phyloP scores from a whole-genome alignment of 768 basidiomycete species.

The Tylopilus rubrobrunneus region DNA sequence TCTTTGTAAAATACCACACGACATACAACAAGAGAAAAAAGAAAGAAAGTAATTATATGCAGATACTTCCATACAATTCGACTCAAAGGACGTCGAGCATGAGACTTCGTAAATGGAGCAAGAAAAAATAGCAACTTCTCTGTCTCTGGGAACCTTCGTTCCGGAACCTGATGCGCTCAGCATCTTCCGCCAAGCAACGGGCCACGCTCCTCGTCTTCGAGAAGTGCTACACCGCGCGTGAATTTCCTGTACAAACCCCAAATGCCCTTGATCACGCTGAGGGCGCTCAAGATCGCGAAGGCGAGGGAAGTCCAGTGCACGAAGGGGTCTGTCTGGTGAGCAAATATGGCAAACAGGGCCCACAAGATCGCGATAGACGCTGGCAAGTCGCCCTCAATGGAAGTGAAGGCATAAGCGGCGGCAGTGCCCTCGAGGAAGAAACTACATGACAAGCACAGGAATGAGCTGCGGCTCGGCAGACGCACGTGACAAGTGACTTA shows the following conservation, averaged over 20 bases:
- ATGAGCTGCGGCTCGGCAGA: conserved; percentile 1
- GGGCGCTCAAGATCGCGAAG: conserved; percentile 78
- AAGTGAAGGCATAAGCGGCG: conserved; percentile 92
- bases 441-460: conserved; percentile 32
- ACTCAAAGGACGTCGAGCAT: background rate
- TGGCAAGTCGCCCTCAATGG: conserved; percentile 86
- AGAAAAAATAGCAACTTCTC: background rate
- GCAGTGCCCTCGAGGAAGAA: conserved; percentile 92
- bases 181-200: conserved; percentile 56
- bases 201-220: conserved; percentile 84
- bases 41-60: background rate
- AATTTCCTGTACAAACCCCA: conserved; percentile 49
- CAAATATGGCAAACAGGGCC: conserved; percentile 93
- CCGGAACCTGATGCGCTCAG: conserved; percentile 10
- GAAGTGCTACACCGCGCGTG: conserved; percentile 49
- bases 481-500: conserved; percentile 34
- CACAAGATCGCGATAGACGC: conserved; percentile 89
- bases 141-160: background rate
- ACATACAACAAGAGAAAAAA: background rate
- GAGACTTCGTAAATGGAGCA: background rate
- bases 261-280: conserved; percentile 80
- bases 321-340: conserved; percentile 62
- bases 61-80: background rate
- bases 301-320: conserved; percentile 89
- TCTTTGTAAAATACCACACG: conserved; percentile 1